Conservation (phyloP, 179 eudicot species). For the Corrigiola litoralis region DNA sequence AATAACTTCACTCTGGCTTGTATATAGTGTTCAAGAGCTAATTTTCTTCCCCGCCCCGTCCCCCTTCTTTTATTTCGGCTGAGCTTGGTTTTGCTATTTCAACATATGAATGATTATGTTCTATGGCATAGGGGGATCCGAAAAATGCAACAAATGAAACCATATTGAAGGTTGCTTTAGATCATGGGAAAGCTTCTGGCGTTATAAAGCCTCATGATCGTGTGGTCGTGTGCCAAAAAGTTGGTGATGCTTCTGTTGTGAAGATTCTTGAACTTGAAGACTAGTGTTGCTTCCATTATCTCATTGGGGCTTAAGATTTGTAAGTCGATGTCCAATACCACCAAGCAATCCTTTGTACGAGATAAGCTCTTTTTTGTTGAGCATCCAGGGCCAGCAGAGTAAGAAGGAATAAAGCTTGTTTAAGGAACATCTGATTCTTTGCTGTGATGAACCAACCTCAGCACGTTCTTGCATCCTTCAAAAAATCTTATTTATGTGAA, state of each 20-base stretch:
- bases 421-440: background rate
- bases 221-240: constrained; percentile 79
- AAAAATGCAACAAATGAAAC: constrained; percentile 66
- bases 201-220: constrained; percentile 72
- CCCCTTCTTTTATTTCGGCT: too few relatives aligned
- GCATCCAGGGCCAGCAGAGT: background rate
- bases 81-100: background rate
- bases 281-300: constrained; percentile 19
- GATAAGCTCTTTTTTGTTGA: background rate
- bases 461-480: too few relatives aligned
- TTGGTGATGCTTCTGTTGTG: constrained; percentile 73
- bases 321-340: background rate
- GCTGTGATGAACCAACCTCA: too few relatives aligned
- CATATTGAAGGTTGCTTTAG: constrained; percentile 62
- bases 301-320: background rate
- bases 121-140: constrained; percentile 54
- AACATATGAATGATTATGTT: background rate
- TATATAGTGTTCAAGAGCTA: too few relatives aligned
- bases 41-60: too few relatives aligned
- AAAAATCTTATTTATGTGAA: too few relatives aligned
- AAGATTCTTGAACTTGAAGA: constrained; percentile 84
- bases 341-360: background rate
- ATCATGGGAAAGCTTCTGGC: constrained; percentile 69
- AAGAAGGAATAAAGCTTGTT: background rate
- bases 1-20: too few relatives aligned